Conservation (phyloP, 2,329 filamentous ascomycete species). For the Fusarium sp. region DNA sequence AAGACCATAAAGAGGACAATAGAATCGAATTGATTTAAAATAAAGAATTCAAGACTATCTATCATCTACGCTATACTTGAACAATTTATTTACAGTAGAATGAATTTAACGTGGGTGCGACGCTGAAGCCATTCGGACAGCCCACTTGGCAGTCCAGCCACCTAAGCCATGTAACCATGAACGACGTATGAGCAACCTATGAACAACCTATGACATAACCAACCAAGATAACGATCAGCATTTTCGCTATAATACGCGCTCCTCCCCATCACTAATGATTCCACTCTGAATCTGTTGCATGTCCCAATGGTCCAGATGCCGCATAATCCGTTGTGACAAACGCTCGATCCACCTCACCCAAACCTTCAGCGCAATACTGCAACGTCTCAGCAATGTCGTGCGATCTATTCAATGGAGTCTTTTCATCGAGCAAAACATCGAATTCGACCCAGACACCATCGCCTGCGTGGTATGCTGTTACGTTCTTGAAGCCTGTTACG, state of each 20-base stretch:
- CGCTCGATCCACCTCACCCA: conserved; percentile 48
- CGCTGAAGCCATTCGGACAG: not conserved
- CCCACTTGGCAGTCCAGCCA: not conserved
- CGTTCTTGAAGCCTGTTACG: conserved; percentile 49
- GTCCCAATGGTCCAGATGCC: conserved; percentile 47
- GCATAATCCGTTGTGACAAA: conserved; percentile 53
- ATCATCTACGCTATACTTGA: not conserved
- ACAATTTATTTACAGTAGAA: not conserved
- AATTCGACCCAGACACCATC: conserved; percentile 52
- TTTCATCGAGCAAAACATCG: conserved; percentile 48
- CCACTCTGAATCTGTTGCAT: conserved; percentile 46
- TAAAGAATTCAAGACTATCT: not conserved
- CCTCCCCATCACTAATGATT: conserved; percentile 29
- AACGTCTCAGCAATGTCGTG: conserved; percentile 51
- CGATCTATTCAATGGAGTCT: conserved; percentile 47
- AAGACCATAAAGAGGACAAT: not conserved
- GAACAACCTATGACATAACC: conserved; percentile 15
- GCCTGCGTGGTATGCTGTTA: conserved; percentile 50
- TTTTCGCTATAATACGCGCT: too few relatives aligned
- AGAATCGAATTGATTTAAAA: not conserved
- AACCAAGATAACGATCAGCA: not conserved
- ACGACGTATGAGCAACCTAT: not conserved
- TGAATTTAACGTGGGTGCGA: not conserved
- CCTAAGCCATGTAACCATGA: not conserved
- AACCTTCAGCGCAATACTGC: conserved; percentile 51